These are phyloP conservation scores for Bolboschoenoplectus hybrid DNA, from an alignment of 202 grass and related monocot species.

Conservation along the genomic window DNA sequence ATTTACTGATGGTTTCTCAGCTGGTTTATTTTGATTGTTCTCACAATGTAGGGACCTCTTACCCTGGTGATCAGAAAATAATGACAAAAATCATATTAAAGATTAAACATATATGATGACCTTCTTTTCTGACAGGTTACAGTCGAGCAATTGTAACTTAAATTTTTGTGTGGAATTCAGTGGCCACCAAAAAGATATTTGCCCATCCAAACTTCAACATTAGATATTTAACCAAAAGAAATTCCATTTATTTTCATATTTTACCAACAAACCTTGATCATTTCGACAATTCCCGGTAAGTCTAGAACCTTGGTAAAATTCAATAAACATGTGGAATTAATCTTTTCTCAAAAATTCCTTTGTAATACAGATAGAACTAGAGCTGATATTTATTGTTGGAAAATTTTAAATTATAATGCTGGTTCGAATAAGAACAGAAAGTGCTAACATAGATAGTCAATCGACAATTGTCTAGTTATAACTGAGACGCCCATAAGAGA, in stretches of 20 bases:
- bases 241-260: neutral
- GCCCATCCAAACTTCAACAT: neutral
- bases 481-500: neutral
- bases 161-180: neutral
- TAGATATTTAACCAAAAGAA: neutral
- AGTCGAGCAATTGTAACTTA: neutral
- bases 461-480: neutral
- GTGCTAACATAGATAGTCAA: neutral
- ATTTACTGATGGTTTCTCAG: slow-evolving; percentile 47
- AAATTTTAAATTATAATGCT: neutral
- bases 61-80: slow-evolving; percentile 50
- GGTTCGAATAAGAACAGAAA: neutral
- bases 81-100: neutral
- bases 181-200: neutral
- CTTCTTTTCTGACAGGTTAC: neutral
- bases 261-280: neutral
- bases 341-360: neutral
- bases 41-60: slow-evolving; percentile 43
- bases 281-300: neutral
- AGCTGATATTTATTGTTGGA: neutral
- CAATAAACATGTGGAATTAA: neutral
- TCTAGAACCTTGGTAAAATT: neutral
- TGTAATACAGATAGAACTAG: neutral
- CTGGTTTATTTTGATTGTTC: slow-evolving; percentile 17
- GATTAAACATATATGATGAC: neutral